Evolutionary conservation across 2,329 filamentous ascomycete genomes (phyloP), one percentile per base, ranked within the genome.

Genomic region (Nemania sp.): DNA sequence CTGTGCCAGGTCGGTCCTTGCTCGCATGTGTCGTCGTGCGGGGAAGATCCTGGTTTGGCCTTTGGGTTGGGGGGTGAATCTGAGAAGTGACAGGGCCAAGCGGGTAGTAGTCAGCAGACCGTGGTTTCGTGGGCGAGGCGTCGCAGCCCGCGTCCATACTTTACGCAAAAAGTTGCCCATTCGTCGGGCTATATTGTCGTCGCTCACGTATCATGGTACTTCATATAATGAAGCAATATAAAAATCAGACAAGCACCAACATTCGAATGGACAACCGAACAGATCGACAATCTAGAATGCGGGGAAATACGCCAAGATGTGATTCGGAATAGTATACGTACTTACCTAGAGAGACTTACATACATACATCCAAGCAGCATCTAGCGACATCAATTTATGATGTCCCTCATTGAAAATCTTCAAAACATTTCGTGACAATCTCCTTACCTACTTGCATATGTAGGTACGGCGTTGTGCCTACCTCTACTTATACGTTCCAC

Each of bases 21-120:
- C 57, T 20, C 57, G 35, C 67, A 64, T 66, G 70, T 67, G 56
- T 52, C 56, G 47, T 41, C 27, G 71, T 74, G 74, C 72, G 73
- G 73, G 71, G 71, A 62, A 72, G 53, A 51, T 41, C 45, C 51
- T 52, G 41, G 66, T 53, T 13, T 20, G 18, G 6, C 15, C 26
- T n/a, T n/a, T 32, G 52, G 52, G 54, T 54, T 35, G 52, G 56
- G 41, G 27, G 56, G 52, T 58, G 60, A 64, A 66, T 47, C 52
- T 62, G 59, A 70, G 45, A 62, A 63, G 62, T 59, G 68, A 71
- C 56, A 27, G 35, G 29, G 62, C 27, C 51, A 55, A 41, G 61
- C 56, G 51, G 54, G 52, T 10, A 22, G 22, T 32, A 29, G 35
- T 59, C 56, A 62, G 41, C 41, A 43, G 57, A 60, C 24, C 54